Evolutionary conservation across 495 filamentous ascomycete species (phyloP).

Genomic region (Acidomyces sp.): DNA sequence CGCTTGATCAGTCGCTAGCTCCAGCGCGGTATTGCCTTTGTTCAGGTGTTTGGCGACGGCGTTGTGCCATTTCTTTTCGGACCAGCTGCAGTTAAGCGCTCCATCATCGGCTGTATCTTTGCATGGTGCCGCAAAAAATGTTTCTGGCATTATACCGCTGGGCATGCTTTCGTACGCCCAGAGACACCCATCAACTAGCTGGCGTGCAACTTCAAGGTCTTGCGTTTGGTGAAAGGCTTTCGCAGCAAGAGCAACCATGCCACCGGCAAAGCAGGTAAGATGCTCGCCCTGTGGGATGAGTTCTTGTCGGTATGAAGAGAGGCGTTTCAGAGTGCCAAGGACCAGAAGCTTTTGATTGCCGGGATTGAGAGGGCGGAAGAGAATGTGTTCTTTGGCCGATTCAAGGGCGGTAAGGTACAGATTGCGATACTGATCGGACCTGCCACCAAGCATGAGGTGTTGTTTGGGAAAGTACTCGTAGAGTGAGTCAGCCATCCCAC

Average conservation of each 20-base stretch:
- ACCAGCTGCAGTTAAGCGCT: conserved; percentile 65
- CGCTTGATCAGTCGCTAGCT: conserved; percentile 47
- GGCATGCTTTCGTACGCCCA: conserved; percentile 22
- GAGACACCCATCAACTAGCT: conserved; percentile 33
- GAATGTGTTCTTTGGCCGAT: conserved; percentile 22
- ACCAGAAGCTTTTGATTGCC: conserved; percentile 69
- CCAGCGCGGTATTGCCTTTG: conserved; percentile 26
- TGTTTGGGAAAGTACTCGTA: conserved; percentile 33
- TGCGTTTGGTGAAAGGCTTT: conserved; percentile 62
- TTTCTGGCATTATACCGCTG: conserved; percentile 59
- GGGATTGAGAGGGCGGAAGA: conserved; percentile 58
- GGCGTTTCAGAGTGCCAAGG: conserved; percentile 41
- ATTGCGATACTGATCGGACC: conserved; percentile 30
- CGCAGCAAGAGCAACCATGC: conserved; percentile 83
- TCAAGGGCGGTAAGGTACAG: conserved; percentile 21
- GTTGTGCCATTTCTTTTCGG: conserved; percentile 1
- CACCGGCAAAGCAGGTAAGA: conserved; percentile 80
- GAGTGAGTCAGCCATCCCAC: conserved; percentile 28
- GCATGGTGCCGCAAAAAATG: conserved; percentile 53
- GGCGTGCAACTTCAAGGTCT: conserved; percentile 68
- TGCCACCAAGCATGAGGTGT: conserved; percentile 26
- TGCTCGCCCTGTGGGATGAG: conserved; percentile 48
- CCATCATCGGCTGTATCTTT: conserved; percentile 33
- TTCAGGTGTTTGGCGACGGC: too few species aligned
- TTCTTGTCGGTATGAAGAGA: conserved; percentile 15